Conservation (phyloP, 768 basidiomycete genomes). For the Trametes cubensis region DNA sequence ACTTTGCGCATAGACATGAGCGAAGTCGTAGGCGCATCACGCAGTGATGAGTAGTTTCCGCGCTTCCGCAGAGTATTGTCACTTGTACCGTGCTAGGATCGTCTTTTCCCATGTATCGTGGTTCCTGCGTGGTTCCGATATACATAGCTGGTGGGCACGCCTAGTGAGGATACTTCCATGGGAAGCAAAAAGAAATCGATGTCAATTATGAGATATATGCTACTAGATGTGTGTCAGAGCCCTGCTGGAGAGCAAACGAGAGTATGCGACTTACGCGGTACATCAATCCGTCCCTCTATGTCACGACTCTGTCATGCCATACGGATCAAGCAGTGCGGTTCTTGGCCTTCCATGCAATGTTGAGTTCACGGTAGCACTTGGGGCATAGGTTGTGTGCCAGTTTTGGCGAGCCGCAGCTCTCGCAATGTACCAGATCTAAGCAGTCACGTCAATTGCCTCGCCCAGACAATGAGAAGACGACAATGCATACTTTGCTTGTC, state of each 20-base stretch:
- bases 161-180: too few species aligned
- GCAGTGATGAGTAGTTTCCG: too few species aligned
- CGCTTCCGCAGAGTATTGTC: too few species aligned
- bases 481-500: constrained; percentile 80
- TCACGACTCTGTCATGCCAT: neutral
- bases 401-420: constrained; percentile 87
- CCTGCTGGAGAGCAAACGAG: too few species aligned
- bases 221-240: neutral
- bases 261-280: constrained; percentile 3
- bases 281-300: neutral
- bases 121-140: too few species aligned
- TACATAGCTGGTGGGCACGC: too few species aligned
- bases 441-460: constrained; percentile 11
- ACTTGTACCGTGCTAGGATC: too few species aligned
- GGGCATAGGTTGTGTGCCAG: constrained; percentile 88
- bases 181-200: neutral
- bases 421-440: constrained; percentile 86
- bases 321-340: constrained; percentile 5
- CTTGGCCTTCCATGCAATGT: constrained; percentile 60
- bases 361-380: constrained; percentile 74
- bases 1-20: too few species aligned
- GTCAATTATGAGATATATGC: constrained; percentile 5
- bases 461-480: constrained; percentile 6
- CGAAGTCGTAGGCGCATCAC: too few species aligned
- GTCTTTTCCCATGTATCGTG: too few species aligned